Conservation (phyloP, 164 flowering plant species). For the Berberis vulgaris region DNA sequence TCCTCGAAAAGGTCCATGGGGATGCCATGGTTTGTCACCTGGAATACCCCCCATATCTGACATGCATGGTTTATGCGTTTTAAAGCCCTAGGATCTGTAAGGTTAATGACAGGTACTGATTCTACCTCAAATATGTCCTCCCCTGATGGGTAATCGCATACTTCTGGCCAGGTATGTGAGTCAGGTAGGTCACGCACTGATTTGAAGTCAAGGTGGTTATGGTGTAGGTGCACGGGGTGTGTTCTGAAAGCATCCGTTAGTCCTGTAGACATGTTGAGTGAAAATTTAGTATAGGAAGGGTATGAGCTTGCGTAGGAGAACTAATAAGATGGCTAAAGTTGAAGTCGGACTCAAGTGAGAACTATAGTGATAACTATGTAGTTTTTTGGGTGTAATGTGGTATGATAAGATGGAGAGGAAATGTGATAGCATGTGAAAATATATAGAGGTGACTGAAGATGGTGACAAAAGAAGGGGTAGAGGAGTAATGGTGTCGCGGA, state of each 20-base stretch:
- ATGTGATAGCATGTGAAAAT: neutral
- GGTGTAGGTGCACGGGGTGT: slow-evolving; percentile 2
- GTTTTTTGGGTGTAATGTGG: neutral
- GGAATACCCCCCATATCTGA: slow-evolving; percentile 33
- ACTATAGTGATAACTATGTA: no score
- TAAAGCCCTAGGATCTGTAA: slow-evolving; percentile 13
- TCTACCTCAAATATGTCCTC: neutral
- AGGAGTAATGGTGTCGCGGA: neutral
- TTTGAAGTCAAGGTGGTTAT: slow-evolving; percentile 12
- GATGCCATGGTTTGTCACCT: slow-evolving; percentile 30
- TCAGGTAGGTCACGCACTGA: slow-evolving; percentile 11
- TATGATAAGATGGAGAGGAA: neutral
- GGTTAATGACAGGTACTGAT: slow-evolving; percentile 27
- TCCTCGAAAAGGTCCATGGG: slow-evolving; percentile 13
- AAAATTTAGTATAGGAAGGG: no score
- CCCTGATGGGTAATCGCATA: neutral
- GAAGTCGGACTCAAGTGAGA: no score
- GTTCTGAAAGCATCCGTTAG: slow-evolving; percentile 28
- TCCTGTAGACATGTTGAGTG: slow-evolving; percentile 46
- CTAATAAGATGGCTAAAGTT: no score
- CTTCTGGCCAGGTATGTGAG: neutral
- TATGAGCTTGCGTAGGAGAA: no score
- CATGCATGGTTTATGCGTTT: slow-evolving; percentile 22
- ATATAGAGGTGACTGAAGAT: neutral
- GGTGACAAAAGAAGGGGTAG: neutral